phyloP scores from a whole-genome alignment of 2,329 filamentous ascomycete species.

The Fonsecaea multimorphosa region DNA sequence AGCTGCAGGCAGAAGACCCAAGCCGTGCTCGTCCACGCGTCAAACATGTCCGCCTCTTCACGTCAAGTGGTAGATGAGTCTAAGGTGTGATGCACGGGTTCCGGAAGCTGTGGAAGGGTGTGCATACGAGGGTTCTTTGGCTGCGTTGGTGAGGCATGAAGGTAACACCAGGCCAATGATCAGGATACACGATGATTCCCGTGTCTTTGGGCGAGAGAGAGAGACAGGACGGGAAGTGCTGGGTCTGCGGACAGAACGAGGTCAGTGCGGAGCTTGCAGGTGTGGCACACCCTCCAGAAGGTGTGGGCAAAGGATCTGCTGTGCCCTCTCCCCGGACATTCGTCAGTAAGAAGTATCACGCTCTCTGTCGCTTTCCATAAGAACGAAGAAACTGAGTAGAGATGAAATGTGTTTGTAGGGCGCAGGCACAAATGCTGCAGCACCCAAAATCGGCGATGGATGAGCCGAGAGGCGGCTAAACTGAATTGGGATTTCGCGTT shows the following conservation, averaged over 20 bases:
- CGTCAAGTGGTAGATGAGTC: constrained; percentile 1
- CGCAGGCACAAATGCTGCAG: not conserved
- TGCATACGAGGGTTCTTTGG: constrained; percentile 14
- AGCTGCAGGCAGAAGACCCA: constrained; percentile 14
- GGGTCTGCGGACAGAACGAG: not conserved
- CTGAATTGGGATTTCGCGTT: constrained; percentile 1
- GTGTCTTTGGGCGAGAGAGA: constrained; percentile 1
- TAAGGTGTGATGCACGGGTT: constrained; percentile 1
- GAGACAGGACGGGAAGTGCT: too few relatives aligned
- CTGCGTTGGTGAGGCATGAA: constrained; percentile 23
- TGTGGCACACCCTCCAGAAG: constrained; percentile 4
- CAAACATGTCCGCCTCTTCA: constrained; percentile 9
- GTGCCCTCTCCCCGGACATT: not conserved
- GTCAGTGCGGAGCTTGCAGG: constrained; percentile 2
- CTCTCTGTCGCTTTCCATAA: not conserved
- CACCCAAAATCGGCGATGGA: not conserved
- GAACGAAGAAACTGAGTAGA: not conserved
- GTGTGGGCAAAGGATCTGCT: not conserved
- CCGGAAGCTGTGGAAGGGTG: not conserved
- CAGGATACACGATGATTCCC: constrained; percentile 22
- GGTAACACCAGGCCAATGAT: constrained; percentile 27
- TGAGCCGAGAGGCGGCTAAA: not conserved
- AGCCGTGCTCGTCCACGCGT: constrained; percentile 11
- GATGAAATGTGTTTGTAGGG: too few relatives aligned
- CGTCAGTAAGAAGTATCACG: not conserved